Base-by-base conservation (phyloP, 2,329 filamentous ascomycete genomes). In the Colletotrichum simmondsii region DNA sequence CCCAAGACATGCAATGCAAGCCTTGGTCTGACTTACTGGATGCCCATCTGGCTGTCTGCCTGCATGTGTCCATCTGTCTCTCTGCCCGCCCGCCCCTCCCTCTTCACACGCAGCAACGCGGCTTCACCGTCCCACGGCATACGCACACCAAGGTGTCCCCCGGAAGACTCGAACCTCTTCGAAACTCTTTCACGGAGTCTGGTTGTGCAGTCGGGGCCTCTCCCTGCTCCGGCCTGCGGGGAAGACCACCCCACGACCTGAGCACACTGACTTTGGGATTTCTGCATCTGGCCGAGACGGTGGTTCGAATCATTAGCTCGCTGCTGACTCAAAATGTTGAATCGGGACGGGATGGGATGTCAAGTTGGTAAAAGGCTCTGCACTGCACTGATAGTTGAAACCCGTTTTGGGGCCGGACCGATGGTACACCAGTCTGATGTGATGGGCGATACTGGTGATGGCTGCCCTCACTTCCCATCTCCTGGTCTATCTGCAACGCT, bases 161-260 rank as follows among this genome's bases (percentile, higher is more conserved):
- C 60, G 35, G 66, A 37, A 69, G 52, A 56, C 70, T 70, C 56
- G 70, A 72, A 70, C 70, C 49, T 65, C 46, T 58, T 60, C 59
- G 70, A 72, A 72, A 70, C 70, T 26, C 32, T 19, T 64, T 61
- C 35, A 57, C 37, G 60, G 54, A 70, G 54, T 54, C 24, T 26
- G 37, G 37, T 19, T 5, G 12, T 19, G 28, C 22, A 60, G 46
- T 46, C n/a, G 24, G 46, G 66, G 54, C 11, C 30, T 61, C 24
- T 70, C 59, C 56, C 54, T 61, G 70, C 16, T 46, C 54, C 28
- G 24, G 26, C 24, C 42, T 60, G 70, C 46, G 66, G 60, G 60
- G 59, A 72, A 72, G 70, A 61, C 28, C 54, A 65, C 60, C 35
- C 16, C 24, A 24, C n/a, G 54, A 64, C 32, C 54, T 32, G 66